phyloP scores from a whole-genome alignment of 2,329 filamentous ascomycete species.

The Ascochyta koolunga region DNA sequence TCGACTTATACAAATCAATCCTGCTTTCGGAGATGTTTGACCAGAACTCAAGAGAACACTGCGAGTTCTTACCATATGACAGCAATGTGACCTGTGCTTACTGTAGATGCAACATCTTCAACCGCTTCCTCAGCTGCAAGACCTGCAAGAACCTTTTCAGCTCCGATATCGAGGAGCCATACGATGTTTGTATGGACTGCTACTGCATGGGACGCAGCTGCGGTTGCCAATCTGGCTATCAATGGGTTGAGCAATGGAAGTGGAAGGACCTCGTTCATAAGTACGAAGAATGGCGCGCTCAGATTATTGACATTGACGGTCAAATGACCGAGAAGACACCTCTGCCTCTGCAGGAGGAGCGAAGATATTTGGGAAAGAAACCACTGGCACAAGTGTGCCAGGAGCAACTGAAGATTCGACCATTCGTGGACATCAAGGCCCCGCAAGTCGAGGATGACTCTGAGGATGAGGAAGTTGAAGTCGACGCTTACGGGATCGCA shows the following conservation, averaged over 20 bases:
- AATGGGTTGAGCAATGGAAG: slow-evolving; percentile 91
- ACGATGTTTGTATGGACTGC: slow-evolving; percentile 98
- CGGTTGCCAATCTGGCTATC: slow-evolving; percentile 80
- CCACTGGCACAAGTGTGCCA: slow-evolving; percentile 93
- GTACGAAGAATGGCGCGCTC: slow-evolving; percentile 81
- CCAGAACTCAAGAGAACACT: slow-evolving; percentile 67
- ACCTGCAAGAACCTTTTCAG: slow-evolving; percentile 73
- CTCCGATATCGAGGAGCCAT: slow-evolving; percentile 78
- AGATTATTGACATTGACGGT: slow-evolving; percentile 75
- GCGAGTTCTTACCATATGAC: slow-evolving; percentile 82
- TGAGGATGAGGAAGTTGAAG: slow-evolving; percentile 60
- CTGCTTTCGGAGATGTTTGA: slow-evolving; percentile 87
- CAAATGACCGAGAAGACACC: slow-evolving; percentile 71
- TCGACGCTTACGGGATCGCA: slow-evolving; percentile 67
- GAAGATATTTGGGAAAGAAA: slow-evolving; percentile 71
- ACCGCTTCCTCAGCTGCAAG: slow-evolving; percentile 91
- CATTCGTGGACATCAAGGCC: slow-evolving; percentile 81
- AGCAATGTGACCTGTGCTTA: slow-evolving; percentile 95
- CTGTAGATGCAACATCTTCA: slow-evolving; percentile 95
- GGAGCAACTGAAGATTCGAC: slow-evolving; percentile 78
- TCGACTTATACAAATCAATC: slow-evolving; percentile 77
- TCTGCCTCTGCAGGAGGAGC: slow-evolving; percentile 72
- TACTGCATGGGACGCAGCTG: slow-evolving; percentile 98
- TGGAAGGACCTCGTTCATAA: slow-evolving; percentile 79
- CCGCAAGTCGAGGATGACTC: slow-evolving; percentile 55